Evolutionary conservation across 371 early-diverging fungal species (phyloP).

Genomic region (Actinomucor elegans): DNA sequence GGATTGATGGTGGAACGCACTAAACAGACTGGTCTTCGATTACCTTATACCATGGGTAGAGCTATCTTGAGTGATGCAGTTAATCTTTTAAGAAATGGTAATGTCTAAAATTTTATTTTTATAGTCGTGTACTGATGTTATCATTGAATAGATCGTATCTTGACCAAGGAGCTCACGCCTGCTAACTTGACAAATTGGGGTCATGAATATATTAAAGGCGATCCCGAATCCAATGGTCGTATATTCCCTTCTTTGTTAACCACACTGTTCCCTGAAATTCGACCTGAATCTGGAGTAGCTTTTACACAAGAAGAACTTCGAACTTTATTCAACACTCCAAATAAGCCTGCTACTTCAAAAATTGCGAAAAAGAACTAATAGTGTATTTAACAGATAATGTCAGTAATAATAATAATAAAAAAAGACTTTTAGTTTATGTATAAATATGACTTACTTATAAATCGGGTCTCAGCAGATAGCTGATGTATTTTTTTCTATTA

Average conservation of each 20-base stretch:
- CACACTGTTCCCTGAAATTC: conserved; percentile 15
- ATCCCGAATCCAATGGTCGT: conserved; percentile 18
- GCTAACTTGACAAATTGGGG: conserved; percentile 45
- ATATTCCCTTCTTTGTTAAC: conserved; percentile 20
- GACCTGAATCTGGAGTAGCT: neutral
- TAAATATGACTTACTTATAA: too few relatives aligned
- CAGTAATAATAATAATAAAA: too few relatives aligned
- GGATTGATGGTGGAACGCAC: conserved; percentile 48
- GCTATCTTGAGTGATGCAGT: conserved; percentile 55
- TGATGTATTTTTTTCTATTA: too few relatives aligned
- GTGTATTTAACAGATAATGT: too few relatives aligned
- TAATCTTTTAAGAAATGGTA: conserved; percentile 55
- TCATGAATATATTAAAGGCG: conserved; percentile 24
- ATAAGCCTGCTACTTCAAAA: neutral
- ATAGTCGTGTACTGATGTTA: too few relatives aligned
- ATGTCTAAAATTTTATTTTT: neutral
- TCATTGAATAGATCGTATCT: conserved; percentile 22
- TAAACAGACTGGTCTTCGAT: conserved; percentile 38
- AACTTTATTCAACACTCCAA: conserved; percentile 24
- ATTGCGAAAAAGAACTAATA: too few relatives aligned
- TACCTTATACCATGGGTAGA: conserved; percentile 51
- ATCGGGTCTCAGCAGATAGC: too few relatives aligned
- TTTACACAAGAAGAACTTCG: conserved; percentile 19
- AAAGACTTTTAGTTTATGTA: too few relatives aligned
- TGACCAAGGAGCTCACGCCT: conserved; percentile 37